Percentiles rank a stretch among this genome's conserved stretches.
phyloP scores from a whole-genome alignment of 176 grass and related monocot genomes.

The Eremochloa ophiuroides region DNA sequence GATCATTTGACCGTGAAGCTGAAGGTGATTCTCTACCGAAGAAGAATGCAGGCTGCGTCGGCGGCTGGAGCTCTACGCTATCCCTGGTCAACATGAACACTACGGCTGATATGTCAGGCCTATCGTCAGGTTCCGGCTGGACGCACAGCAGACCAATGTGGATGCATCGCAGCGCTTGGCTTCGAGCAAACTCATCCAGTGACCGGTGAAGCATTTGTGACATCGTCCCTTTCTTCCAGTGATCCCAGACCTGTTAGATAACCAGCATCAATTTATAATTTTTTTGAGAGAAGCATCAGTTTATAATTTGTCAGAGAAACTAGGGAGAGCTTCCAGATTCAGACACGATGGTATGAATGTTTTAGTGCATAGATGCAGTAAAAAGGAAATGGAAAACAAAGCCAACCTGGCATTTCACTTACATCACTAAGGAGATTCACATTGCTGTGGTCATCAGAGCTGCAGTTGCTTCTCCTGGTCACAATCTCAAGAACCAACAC shows the following conservation, averaged over 20 bases:
- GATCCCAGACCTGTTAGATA: conserved; percentile 32
- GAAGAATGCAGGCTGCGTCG: conserved; percentile 42
- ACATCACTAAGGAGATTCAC: conserved; percentile 41
- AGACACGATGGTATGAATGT: not conserved
- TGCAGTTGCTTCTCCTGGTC: conserved; percentile 30
- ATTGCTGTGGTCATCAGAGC: not conserved
- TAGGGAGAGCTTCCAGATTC: not conserved
- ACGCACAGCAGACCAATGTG: conserved; percentile 60
- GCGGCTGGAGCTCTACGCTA: conserved; percentile 36
- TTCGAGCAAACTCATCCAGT: not conserved
- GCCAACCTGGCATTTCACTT: not conserved
- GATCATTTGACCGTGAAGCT: conserved; percentile 4
- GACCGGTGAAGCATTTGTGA: conserved; percentile 21
- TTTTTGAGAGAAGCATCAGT: not conserved
- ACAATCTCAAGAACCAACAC: conserved; percentile 50
- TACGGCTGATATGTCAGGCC: conserved; percentile 45
- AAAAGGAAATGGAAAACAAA: not conserved
- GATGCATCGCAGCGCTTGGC: conserved; percentile 35
- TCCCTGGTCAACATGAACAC: conserved; percentile 60
- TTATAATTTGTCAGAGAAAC: not conserved
- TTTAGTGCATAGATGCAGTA: not conserved
- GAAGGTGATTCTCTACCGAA: conserved; percentile 3
- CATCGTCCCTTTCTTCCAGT: conserved; percentile 42
- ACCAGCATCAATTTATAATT: not conserved
- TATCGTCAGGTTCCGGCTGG: conserved; percentile 31